Conservation (phyloP, 805 yeast genomes). For the Kazachstania martiniae region DNA sequence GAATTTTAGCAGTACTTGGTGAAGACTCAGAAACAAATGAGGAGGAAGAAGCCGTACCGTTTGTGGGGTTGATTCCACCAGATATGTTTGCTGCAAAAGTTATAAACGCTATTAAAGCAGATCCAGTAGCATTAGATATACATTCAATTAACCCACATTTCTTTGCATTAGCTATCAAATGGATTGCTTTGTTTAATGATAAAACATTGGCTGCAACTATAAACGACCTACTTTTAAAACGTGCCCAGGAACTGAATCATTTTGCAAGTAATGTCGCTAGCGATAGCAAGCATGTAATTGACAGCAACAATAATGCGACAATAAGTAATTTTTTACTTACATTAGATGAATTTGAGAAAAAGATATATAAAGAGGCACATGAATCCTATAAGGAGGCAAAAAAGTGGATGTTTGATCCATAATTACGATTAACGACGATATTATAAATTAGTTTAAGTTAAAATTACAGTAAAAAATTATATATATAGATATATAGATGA, state of each 20-base stretch:
- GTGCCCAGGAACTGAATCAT: conserved; percentile 66
- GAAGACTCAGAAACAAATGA: conserved; percentile 19
- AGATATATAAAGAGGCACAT: conserved; percentile 42
- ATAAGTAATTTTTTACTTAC: conserved; percentile 40
- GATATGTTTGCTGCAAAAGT: conserved; percentile 55
- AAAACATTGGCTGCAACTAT: conserved; percentile 44
- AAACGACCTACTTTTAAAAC: conserved; percentile 42
- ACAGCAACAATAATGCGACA: neutral
- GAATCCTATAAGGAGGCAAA: conserved; percentile 37
- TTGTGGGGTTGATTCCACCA: conserved; percentile 62
- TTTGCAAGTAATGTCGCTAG: conserved; percentile 34
- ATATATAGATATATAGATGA: neutral
- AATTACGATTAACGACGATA: too few species aligned
- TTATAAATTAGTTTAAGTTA: too few species aligned
- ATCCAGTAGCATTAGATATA: conserved; percentile 54
- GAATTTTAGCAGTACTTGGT: conserved; percentile 49
- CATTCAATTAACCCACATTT: conserved; percentile 57
- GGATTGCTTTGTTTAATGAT: conserved; percentile 68
- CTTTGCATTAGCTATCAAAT: conserved; percentile 58
- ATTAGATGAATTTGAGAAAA: conserved; percentile 69
- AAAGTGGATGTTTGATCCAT: conserved; percentile 28
- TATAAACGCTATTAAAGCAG: conserved; percentile 72
- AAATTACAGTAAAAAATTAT: too few species aligned
- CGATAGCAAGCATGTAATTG: neutral
- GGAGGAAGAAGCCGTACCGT: conserved; percentile 32